These are phyloP conservation scores for Eucalyptus grandis DNA, from an alignment of 345 rosid genomes.

Conservation along the genomic window DNA sequence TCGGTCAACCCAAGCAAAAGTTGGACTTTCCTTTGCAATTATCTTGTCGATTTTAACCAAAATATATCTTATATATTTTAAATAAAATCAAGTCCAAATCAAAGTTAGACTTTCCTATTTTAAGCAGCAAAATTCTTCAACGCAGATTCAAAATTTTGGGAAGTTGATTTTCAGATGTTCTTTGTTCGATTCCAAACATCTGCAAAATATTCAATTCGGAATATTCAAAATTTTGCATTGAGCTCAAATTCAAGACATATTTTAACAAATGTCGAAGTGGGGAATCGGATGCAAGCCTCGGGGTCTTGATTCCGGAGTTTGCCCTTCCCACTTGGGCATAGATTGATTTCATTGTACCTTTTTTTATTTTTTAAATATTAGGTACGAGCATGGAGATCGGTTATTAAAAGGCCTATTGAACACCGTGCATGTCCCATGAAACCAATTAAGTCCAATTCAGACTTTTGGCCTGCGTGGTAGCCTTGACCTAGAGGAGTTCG, in stretches of 20 bases:
- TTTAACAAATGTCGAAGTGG: neutral
- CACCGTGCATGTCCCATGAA: neutral
- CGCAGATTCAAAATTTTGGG: fast-evolving
- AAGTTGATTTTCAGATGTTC: no score
- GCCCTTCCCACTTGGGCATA: neutral
- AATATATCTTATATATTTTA: no score
- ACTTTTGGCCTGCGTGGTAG: neutral
- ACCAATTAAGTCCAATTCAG: neutral
- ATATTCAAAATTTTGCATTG: fast-evolving
- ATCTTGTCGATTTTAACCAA: no score
- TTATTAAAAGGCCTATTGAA: neutral
- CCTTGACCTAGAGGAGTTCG: neutral
- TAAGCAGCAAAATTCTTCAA: fast-evolving
- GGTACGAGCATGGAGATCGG: neutral
- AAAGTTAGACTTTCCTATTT: no score
- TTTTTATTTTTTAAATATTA: neutral
- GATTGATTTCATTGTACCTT: neutral
- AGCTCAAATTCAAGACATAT: fast-evolving
- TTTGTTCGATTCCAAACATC: no score
- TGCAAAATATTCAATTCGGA: fast-evolving
- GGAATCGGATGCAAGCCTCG: neutral
- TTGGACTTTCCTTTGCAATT: no score
- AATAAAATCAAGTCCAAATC: no score
- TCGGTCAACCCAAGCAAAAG: no score
- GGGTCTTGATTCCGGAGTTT: neutral